phyloP scores from a whole-genome alignment of 148 eudicot genomes.

The Rhododendron molle region DNA sequence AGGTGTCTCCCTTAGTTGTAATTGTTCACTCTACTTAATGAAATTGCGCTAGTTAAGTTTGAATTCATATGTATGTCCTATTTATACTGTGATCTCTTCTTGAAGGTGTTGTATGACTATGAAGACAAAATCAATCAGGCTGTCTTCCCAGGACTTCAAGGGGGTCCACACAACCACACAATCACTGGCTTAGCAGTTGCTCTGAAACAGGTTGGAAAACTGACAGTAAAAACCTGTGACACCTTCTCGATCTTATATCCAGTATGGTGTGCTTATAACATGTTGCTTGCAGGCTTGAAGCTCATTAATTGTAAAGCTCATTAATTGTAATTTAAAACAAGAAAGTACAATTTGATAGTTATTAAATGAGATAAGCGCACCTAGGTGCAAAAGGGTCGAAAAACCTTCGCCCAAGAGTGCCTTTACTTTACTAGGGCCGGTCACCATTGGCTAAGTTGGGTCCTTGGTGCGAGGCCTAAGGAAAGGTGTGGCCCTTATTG shows the following conservation, averaged over 20 bases:
- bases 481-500: neutral
- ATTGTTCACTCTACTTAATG: neutral
- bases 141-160: constrained; percentile 98
- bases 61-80: neutral
- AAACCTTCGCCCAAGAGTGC: too few relatives aligned
- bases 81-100: constrained; percentile 7
- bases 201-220: constrained; percentile 67
- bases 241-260: neutral
- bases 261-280: neutral
- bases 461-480: neutral
- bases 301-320: neutral
- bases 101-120: constrained; percentile 84
- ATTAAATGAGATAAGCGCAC: neutral
- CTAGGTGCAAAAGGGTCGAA: neutral
- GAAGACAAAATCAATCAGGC: constrained; percentile 98
- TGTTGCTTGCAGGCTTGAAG: neutral
- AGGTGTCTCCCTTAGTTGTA: neutral
- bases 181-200: constrained; percentile 96
- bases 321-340: neutral
- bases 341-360: neutral
- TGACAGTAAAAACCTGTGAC: neutral
- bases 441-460: neutral
- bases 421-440: too few relatives aligned
- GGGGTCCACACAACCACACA: constrained; percentile 98
- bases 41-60: neutral